Percentiles rank a stretch among this genome's conserved stretches.
phyloP scores from a whole-genome alignment of 1,284 basidiomycete species.

The Rhodotorula glutinis region DNA sequence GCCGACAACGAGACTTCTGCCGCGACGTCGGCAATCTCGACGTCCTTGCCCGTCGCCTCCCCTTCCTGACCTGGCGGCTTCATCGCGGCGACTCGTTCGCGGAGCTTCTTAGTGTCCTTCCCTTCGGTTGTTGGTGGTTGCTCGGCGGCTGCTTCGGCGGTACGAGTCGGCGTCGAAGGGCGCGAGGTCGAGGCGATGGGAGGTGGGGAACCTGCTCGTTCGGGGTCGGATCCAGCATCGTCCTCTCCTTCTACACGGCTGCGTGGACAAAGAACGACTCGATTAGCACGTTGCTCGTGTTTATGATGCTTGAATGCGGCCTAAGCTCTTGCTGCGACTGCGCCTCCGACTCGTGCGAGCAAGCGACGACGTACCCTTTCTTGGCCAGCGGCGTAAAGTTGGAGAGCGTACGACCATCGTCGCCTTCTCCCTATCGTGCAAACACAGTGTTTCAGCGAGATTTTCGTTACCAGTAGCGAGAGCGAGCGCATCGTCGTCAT shows the following conservation, averaged over 20 bases:
- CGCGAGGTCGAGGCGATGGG: slow-evolving; percentile 10
- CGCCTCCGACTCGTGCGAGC: not conserved
- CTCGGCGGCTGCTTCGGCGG: too few relatives aligned
- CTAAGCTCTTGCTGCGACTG: too few relatives aligned
- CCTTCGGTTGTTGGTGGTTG: slow-evolving; percentile 20
- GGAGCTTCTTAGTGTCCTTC: slow-evolving; percentile 33
- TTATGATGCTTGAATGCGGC: too few relatives aligned
- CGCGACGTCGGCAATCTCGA: slow-evolving; percentile 25
- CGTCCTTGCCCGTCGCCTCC: not conserved
- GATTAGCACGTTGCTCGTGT: too few relatives aligned
- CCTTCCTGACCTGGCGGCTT: slow-evolving; percentile 22
- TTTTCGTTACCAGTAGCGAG: too few relatives aligned
- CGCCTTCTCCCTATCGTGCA: slow-evolving; percentile 27
- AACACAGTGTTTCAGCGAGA: not conserved
- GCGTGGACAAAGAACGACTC: not conserved
- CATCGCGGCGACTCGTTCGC: slow-evolving; percentile 36
- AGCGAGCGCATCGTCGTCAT: too few relatives aligned
- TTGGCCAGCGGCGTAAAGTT: slow-evolving; percentile 35
- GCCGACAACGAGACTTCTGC: slow-evolving; percentile 19
- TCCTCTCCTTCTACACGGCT: slow-evolving; percentile 16
- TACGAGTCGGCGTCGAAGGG: slow-evolving; percentile 11
- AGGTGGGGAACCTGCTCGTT: slow-evolving; percentile 13
- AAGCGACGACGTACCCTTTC: slow-evolving; percentile 25
- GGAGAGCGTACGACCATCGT: slow-evolving; percentile 14
- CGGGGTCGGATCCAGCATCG: slow-evolving; percentile 10